phyloP scores from a whole-genome alignment of 2,329 filamentous ascomycete species.

The Drechslera avenae region DNA sequence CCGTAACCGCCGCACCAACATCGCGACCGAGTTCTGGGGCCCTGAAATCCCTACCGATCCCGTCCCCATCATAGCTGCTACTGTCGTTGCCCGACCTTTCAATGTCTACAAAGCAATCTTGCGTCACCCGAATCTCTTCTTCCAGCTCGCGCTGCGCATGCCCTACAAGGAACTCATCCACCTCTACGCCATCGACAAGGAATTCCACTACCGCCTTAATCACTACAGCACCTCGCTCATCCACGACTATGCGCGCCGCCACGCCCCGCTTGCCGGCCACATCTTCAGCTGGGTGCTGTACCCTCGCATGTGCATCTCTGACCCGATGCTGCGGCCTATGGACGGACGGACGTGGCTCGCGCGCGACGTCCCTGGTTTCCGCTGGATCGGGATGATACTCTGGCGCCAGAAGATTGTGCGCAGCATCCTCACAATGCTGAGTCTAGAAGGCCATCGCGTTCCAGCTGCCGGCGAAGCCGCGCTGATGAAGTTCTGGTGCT shows the following conservation, averaged over 20 bases:
- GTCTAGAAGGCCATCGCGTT: conserved; percentile 60
- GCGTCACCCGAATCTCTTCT: conserved; percentile 45
- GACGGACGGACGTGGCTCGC: conserved; percentile 41
- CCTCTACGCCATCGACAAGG: conserved; percentile 49
- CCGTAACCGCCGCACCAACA: conserved; percentile 29
- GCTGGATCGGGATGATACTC: conserved; percentile 71
- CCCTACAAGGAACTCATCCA: conserved; percentile 27
- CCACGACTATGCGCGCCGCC: conserved; percentile 58
- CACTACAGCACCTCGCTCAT: conserved; percentile 64
- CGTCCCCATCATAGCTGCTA: too few species aligned
- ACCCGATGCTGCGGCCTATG: conserved; percentile 60
- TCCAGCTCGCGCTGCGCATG: conserved; percentile 39
- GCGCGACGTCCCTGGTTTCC: conserved; percentile 63
- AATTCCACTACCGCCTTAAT: conserved; percentile 47
- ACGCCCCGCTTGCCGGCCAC: conserved; percentile 60
- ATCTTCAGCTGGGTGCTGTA: conserved; percentile 69
- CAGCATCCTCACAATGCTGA: conserved; percentile 65
- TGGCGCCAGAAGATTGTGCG: conserved; percentile 50
- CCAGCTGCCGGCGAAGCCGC: conserved; percentile 58
- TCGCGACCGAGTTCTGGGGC: conserved; percentile 29
- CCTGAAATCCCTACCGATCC: conserved; percentile 2
- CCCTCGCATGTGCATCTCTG: conserved; percentile 60
- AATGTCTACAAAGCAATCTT: conserved; percentile 45
- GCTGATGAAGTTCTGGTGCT: conserved; percentile 69
- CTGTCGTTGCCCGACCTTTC: conserved; percentile 19